A percentile compares a stretch with the other conserved stretches of the same genome.
These are phyloP conservation scores for Calocybe gambosa DNA, from an alignment of 1,284 basidiomycete species.

Conservation along the genomic window DNA sequence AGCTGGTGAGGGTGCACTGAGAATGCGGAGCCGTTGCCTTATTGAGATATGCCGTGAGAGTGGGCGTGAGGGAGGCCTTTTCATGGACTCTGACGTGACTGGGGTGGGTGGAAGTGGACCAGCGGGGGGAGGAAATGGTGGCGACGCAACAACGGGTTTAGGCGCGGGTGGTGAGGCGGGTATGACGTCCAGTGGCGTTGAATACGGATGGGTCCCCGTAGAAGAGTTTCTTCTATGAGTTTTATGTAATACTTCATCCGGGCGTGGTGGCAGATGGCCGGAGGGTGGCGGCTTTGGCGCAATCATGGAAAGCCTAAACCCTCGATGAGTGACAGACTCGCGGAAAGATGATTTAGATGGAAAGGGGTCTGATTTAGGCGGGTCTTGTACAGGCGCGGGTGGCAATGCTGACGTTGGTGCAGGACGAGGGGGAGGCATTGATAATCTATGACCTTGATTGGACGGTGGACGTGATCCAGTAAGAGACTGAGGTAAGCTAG, in stretches of 20 bases:
- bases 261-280: constrained; percentile 48
- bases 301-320: constrained; percentile 53
- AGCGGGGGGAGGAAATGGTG: constrained; percentile 38
- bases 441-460: constrained; percentile 43
- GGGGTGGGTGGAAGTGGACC: constrained; percentile 43
- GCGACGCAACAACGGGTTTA: constrained; percentile 20
- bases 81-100: constrained; percentile 23
- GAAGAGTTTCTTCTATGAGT: constrained; percentile 30
- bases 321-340: constrained; percentile 45
- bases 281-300: constrained; percentile 59
- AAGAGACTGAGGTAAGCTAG: constrained; percentile 42
- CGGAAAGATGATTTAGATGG: constrained; percentile 42
- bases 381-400: constrained; percentile 45
- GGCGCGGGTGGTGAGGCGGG: constrained; percentile 37
- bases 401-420: constrained; percentile 64
- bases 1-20: constrained; percentile 46
- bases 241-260: constrained; percentile 40
- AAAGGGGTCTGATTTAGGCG: constrained; percentile 21
- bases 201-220: constrained; percentile 28
- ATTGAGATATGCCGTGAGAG: constrained; percentile 38
- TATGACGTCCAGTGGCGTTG: constrained; percentile 32
- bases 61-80: constrained; percentile 20
- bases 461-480: constrained; percentile 25
- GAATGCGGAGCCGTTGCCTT: constrained; percentile 55
- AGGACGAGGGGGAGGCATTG: constrained; percentile 62